Conservation (phyloP, 176 grass and related monocot genomes). For the Miscanthus lutarioriparius region DNA sequence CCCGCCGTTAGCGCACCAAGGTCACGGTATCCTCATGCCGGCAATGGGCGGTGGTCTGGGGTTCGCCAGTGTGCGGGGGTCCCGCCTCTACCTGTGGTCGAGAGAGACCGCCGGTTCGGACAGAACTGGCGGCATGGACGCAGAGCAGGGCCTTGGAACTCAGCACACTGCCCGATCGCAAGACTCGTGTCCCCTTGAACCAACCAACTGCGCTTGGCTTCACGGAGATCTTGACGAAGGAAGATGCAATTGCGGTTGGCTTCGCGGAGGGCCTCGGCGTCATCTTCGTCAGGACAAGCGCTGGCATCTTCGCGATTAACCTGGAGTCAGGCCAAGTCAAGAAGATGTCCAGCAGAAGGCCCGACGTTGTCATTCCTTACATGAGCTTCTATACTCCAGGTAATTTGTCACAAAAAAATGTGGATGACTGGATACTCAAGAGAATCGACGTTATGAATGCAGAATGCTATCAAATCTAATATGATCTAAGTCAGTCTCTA, state of each 20-base stretch:
- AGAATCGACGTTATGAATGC: neutral
- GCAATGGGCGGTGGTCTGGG: slow-evolving; percentile 9
- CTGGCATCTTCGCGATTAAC: slow-evolving; percentile 1
- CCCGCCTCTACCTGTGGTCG: slow-evolving; percentile 21
- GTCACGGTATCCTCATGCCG: neutral
- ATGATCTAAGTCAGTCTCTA: neutral
- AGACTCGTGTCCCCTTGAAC: no score
- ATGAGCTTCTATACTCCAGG: slow-evolving; percentile 36
- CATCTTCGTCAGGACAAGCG: slow-evolving; percentile 17
- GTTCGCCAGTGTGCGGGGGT: slow-evolving; percentile 19
- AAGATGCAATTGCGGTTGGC: neutral
- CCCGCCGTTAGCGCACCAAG: neutral
- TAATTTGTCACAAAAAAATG: neutral
- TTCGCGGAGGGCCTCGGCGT: neutral
- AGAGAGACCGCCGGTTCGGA: neutral
- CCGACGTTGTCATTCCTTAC: neutral
- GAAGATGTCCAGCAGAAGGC: neutral
- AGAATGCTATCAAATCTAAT: neutral
- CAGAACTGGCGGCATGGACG: slow-evolving; percentile 3
- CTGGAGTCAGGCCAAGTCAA: slow-evolving; percentile 7
- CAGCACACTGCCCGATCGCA: neutral
- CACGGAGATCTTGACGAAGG: neutral
- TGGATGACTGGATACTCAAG: neutral
- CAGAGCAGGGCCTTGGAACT: slow-evolving; percentile 15
- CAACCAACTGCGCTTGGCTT: neutral